Evolutionary conservation across 2,329 filamentous ascomycete genomes (phyloP).

Genomic region (Corynespora cassiicola): DNA sequence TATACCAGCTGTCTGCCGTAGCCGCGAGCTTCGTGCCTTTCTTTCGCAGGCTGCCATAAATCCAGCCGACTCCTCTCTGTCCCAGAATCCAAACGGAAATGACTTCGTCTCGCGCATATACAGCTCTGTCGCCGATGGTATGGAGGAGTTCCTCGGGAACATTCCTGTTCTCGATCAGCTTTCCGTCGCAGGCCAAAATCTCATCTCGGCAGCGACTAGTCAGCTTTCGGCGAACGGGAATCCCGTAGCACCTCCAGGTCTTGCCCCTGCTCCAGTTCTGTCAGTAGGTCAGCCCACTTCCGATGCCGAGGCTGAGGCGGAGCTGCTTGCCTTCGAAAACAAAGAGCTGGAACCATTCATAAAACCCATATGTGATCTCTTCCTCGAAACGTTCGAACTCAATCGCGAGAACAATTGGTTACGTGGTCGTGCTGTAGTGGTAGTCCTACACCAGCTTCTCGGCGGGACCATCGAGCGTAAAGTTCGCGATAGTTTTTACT

Average conservation of each 20-base stretch:
- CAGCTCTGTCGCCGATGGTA: slow-evolving; percentile 94
- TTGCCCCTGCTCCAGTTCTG: slow-evolving; percentile 12
- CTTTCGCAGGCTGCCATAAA: slow-evolving; percentile 85
- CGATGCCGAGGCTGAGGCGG: slow-evolving; percentile 83
- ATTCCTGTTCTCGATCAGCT: slow-evolving; percentile 95
- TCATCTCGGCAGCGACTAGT: slow-evolving; percentile 75
- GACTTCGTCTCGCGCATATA: slow-evolving; percentile 95
- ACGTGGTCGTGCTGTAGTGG: slow-evolving; percentile 90
- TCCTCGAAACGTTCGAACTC: slow-evolving; percentile 92
- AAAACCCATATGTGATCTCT: slow-evolving; percentile 97
- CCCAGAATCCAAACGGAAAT: slow-evolving; percentile 64
- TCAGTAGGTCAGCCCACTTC: slow-evolving; percentile 60
- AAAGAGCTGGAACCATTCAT: slow-evolving; percentile 89
- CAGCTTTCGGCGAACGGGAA: slow-evolving; percentile 50
- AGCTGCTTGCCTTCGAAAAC: slow-evolving; percentile 88
- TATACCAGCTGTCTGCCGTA: slow-evolving; percentile 91
- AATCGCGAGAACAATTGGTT: slow-evolving; percentile 98
- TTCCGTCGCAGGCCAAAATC: slow-evolving; percentile 88
- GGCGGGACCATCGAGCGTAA: slow-evolving; percentile 97
- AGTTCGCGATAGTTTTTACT: slow-evolving; percentile 81
- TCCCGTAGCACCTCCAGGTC: slow-evolving; percentile 12
- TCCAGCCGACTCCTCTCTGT: slow-evolving; percentile 68
- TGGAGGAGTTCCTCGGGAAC: slow-evolving; percentile 97
- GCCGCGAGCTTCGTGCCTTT: slow-evolving; percentile 89
- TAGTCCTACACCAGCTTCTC: slow-evolving; percentile 93